Conservation (phyloP, 148 eudicot species). For the Rhododendron griersonianum region DNA sequence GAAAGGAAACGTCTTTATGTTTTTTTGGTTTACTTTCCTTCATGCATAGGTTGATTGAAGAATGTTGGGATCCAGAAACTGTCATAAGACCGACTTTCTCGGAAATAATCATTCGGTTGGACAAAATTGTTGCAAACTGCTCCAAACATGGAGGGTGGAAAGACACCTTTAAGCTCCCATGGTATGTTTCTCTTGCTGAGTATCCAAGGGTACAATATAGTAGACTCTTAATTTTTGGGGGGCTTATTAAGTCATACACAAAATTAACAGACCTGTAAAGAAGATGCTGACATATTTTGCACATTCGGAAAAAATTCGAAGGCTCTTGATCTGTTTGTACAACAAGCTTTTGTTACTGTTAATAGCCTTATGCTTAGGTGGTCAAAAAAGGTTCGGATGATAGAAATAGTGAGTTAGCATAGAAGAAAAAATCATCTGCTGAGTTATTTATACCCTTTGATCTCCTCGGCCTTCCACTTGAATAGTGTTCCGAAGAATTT, state of each 20-base stretch:
- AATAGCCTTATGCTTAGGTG: not conserved
- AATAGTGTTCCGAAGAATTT: not conserved
- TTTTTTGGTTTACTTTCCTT: not conserved
- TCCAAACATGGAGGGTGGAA: constrained; percentile 97
- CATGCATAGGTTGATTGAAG: constrained; percentile 67
- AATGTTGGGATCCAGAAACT: constrained; percentile 62
- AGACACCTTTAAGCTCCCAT: constrained; percentile 91
- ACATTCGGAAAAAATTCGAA: no score
- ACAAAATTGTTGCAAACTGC: constrained; percentile 59
- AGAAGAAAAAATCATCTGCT: not conserved
- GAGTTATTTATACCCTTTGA: not conserved
- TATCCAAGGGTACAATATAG: not conserved
- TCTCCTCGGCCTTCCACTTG: not conserved
- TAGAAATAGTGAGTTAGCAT: not conserved
- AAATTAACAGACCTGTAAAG: not conserved
- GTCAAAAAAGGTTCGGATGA: not conserved
- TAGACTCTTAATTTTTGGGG: not conserved
- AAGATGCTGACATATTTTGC: no score
- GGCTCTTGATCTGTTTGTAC: not conserved
- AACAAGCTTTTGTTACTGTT: not conserved
- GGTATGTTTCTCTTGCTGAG: constrained; percentile 34
- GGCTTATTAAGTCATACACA: not conserved
- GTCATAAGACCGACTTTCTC: constrained; percentile 65
- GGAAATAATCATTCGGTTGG: constrained; percentile 72
- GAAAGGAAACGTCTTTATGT: not conserved